Conservation (phyloP, 768 basidiomycete species). For the Tylopilus rubrobrunneus region DNA sequence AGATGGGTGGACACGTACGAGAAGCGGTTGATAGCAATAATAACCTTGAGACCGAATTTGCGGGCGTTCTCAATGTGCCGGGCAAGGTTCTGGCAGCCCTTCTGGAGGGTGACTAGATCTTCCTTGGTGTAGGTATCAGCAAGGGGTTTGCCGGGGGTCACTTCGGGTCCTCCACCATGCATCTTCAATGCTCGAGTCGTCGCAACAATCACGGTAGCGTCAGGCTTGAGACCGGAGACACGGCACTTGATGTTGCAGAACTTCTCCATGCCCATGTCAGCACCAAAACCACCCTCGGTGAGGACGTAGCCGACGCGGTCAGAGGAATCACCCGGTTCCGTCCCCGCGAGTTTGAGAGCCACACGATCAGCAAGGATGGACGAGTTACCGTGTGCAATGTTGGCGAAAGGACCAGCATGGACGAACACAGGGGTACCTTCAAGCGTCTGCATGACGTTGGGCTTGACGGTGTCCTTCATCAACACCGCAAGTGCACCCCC, state of each 20-base stretch:
- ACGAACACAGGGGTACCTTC: conserved; percentile 99
- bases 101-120: conserved; percentile 81
- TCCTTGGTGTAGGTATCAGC: conserved; percentile 94
- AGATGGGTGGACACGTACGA: conserved; percentile 51
- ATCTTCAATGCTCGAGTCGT: conserved; percentile 98
- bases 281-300: conserved; percentile 97
- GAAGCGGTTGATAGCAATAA: conserved; percentile 95
- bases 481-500: conserved; percentile 94
- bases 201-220: conserved; percentile 94
- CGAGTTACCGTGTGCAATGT: conserved; percentile 98
- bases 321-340: conserved; percentile 82
- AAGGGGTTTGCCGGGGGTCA: conserved; percentile 91
- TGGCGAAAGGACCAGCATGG: conserved; percentile 97
- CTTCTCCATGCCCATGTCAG: conserved; percentile 99
- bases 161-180: conserved; percentile 98
- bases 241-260: conserved; percentile 99
- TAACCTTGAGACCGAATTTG: conserved; percentile 95
- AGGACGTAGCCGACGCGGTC: conserved; percentile 90
- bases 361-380: conserved; percentile 98
- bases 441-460: conserved; percentile 97
- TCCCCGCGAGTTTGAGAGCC: conserved; percentile 94
- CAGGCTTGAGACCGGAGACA: conserved; percentile 85
- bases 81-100: conserved; percentile 89
- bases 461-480: conserved; percentile 99
- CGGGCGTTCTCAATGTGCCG: conserved; percentile 93